Evolutionary conservation across 257 asterid species (phyloP), one percentile per base, ranked within the genome.

Genomic region (Solanum virginianum): DNA sequence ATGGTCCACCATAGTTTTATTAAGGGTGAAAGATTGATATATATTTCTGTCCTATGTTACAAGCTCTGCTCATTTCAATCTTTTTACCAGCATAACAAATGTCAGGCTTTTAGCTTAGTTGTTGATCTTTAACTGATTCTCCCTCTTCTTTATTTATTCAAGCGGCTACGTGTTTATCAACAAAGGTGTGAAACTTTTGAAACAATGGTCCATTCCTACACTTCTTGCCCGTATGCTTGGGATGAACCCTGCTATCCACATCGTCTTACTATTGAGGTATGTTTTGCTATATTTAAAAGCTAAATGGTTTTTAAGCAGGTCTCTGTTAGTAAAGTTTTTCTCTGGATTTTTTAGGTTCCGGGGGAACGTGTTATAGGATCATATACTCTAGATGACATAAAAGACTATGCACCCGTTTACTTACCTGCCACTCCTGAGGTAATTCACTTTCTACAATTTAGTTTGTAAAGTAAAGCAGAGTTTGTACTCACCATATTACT

Each of bases 211-310:
- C 93, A 95, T 89, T 92, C 97, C 86, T 96, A 95, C 88, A 93
- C 97, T 83, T 94, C 97, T 83, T 91, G 92, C 75, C 91, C 92
- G 63, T 96, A 94, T 89, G 97, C 99, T 55, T 96, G 99, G 99
- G 99, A 96, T 88, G 99, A 96, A 88, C 99, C 99, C 47, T 95
- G 95, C 88, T 92, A 90, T 87, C 97, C 97, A 11, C 99, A 91
- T 88, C 97, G 97, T 85, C 95, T 96, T 66, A 86, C 88, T 79
- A 86, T 96, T 84, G 99, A 96, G 99, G 99, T 96, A 93, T 87
- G 87, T 22, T 59, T 80, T 65, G 65, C 87, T 83, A 39, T 60
- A 87, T 83, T 87, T 63, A 43, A 63, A 80, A 49, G 68, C 22
- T 32, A 43, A 66, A 69, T 70, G 80, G 60, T 80, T 75, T 85